A percentile compares a stretch with the other conserved stretches of the same genome.
These are phyloP conservation scores for Tylopilus vinaceipallidus DNA, from an alignment of 768 basidiomycete genomes.

Conservation along the genomic window DNA sequence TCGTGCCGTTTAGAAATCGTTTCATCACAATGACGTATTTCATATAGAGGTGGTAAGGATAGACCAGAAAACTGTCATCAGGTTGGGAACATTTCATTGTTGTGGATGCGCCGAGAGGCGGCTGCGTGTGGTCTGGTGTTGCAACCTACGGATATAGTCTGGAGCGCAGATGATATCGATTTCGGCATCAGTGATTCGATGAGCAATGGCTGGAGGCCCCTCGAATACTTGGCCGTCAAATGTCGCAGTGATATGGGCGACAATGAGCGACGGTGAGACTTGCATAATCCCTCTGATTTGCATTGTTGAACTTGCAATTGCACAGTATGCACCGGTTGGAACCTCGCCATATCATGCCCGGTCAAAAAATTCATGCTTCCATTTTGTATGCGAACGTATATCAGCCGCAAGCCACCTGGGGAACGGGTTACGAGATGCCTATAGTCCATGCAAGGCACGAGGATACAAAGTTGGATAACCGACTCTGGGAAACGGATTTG, in stretches of 20 bases:
- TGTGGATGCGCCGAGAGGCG: conserved; percentile 37
- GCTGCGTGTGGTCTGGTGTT: conserved; percentile 24
- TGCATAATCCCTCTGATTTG: not conserved
- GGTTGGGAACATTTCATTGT: conserved; percentile 25
- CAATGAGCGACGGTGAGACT: conserved; percentile 15
- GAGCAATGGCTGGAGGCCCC: conserved; percentile 7
- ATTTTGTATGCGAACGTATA: conserved; percentile 23
- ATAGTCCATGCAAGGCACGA: not conserved
- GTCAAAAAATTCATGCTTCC: conserved; percentile 27
- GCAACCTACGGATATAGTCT: conserved; percentile 25
- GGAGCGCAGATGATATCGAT: conserved; percentile 28
- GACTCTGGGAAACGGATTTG: conserved; percentile 22
- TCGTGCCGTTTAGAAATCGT: not conserved
- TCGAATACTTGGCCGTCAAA: conserved; percentile 26
- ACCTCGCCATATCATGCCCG: conserved; percentile 28
- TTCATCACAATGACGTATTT: not conserved
- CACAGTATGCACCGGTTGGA: conserved; percentile 15
- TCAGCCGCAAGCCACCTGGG: conserved; percentile 15
- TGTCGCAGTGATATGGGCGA: conserved; percentile 22
- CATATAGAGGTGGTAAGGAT: conserved; percentile 23
- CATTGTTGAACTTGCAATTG: not conserved
- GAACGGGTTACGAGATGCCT: conserved; percentile 26
- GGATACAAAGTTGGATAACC: conserved; percentile 2
- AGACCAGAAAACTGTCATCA: conserved; percentile 20
- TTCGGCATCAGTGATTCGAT: conserved; percentile 23